Conservation (phyloP, 306 rosid genomes). For the Benincasa hispida region DNA sequence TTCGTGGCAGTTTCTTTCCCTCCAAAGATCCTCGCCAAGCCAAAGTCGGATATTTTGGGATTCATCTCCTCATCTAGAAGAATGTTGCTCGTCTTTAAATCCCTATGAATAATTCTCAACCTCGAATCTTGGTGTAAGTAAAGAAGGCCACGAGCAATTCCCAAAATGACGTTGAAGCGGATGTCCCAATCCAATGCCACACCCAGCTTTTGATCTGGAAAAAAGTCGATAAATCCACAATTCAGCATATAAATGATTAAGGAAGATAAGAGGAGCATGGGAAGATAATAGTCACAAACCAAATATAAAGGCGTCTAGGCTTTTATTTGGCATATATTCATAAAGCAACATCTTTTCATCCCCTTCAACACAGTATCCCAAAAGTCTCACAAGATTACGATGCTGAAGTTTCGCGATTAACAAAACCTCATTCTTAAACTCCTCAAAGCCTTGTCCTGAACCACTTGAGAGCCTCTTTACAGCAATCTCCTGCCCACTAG, state of each 20-base stretch:
- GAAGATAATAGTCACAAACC: slow-evolving; percentile 26
- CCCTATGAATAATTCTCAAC: slow-evolving; percentile 60
- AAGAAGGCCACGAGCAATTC: slow-evolving; percentile 71
- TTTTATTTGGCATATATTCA: slow-evolving; percentile 69
- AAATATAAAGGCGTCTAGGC: slow-evolving; percentile 64
- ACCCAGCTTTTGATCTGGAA: slow-evolving; percentile 41
- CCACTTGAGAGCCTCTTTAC: slow-evolving; percentile 72
- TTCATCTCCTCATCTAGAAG: slow-evolving; percentile 58
- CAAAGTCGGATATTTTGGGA: slow-evolving; percentile 75
- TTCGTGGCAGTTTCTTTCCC: slow-evolving; percentile 44
- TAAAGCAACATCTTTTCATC: slow-evolving; percentile 68
- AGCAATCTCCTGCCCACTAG: slow-evolving; percentile 54
- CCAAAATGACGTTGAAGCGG: slow-evolving; percentile 57
- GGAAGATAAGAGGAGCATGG: neutral
- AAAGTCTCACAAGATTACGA: slow-evolving; percentile 62
- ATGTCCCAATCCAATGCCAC: slow-evolving; percentile 38
- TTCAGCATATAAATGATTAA: neutral
- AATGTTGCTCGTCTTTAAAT: slow-evolving; percentile 61
- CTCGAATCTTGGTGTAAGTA: slow-evolving; percentile 77
- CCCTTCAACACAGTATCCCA: slow-evolving; percentile 67
- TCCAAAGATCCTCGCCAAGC: slow-evolving; percentile 60
- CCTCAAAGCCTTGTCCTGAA: slow-evolving; percentile 72
- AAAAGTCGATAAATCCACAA: neutral
- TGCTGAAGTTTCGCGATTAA: slow-evolving; percentile 77
- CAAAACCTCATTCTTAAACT: slow-evolving; percentile 68